Base-by-base conservation (phyloP, 108 stramenopile species). In the Cyclotella sp. region DNA sequence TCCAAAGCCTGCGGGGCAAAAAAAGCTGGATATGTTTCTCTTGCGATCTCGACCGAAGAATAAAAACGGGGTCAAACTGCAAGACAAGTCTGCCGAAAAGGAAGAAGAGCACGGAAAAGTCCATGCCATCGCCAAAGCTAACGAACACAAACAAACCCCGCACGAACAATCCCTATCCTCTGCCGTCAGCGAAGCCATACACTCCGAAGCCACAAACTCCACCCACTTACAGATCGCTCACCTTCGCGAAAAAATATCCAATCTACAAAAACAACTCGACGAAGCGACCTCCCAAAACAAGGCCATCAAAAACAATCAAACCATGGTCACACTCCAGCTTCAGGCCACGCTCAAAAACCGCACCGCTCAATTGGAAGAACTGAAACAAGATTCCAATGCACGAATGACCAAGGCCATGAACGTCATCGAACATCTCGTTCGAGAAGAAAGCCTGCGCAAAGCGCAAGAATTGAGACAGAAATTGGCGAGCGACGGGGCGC, bases 401-500 rank as follows among this genome's bases (percentile, higher is more conserved):
- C 34, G 55, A 16, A 57, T 22, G 18, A 26, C 41, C 11, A 51
- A 66, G 46, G 51, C 57, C 27, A 24, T 21, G 69, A 15, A 60
- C 41, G 88, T 85, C 7, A 83, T 96, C 51, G 92, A 92, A 77
- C 77, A 82, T 19, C 60, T 87, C 16, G 63, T 93, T 3, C 79
- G 89, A n/a, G 77, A 80, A 67, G 83, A 87, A 43, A 81, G 74
- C 29, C n/a, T 68, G 8, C 72, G 85, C n/a, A 79, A 87, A 53
- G 87, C 86, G 14, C 79, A 75, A 42, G 87, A 90, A 29, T 53
- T 89, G 13, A 82, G 92, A 26, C 90, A 87, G 58, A 78, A 71
- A 40, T 58, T 96, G 69, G 89, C 91, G 0, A 79, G 85, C 27
- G 90, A 96, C 77, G 95, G 92, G 21, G 90, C 92, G 10, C 84